Conservation (phyloP, 495 filamentous ascomycete species). For the Penicillium daleae region DNA sequence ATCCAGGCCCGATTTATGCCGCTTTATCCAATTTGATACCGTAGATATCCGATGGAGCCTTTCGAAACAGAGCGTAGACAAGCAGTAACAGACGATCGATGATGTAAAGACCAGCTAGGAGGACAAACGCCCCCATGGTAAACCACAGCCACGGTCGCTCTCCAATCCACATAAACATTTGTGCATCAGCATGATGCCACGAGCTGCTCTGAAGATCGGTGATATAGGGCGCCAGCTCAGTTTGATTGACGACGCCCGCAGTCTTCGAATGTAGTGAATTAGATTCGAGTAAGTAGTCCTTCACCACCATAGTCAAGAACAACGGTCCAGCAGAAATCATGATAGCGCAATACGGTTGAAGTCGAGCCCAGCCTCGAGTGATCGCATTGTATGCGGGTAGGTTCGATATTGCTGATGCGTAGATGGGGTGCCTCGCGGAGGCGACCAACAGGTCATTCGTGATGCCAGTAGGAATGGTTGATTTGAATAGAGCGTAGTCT, state of each 20-base stretch:
- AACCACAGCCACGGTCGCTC: conserved; percentile 13
- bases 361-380: conserved; percentile 14
- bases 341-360: conserved; percentile 15
- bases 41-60: neutral
- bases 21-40: neutral
- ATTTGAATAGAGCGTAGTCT: conserved; percentile 17
- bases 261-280: neutral
- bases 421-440: conserved; percentile 9
- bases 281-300: conserved; percentile 9
- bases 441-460: conserved; percentile 15
- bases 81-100: conserved; percentile 7
- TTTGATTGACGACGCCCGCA: neutral
- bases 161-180: conserved; percentile 17
- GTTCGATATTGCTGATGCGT: conserved; percentile 7
- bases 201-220: conserved; percentile 9
- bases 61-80: neutral
- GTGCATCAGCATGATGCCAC: conserved; percentile 13
- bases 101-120: neutral
- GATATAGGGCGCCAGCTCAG: conserved; percentile 3
- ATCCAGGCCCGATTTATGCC: neutral
- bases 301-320: conserved; percentile 16
- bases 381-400: conserved; percentile 7
- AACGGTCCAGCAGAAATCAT: conserved; percentile 18
- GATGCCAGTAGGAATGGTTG: conserved; percentile 11
- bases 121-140: conserved; percentile 3